Evolutionary conservation across 129 eudicot species (phyloP).

Genomic region (Dittrichia graveolens): DNA sequence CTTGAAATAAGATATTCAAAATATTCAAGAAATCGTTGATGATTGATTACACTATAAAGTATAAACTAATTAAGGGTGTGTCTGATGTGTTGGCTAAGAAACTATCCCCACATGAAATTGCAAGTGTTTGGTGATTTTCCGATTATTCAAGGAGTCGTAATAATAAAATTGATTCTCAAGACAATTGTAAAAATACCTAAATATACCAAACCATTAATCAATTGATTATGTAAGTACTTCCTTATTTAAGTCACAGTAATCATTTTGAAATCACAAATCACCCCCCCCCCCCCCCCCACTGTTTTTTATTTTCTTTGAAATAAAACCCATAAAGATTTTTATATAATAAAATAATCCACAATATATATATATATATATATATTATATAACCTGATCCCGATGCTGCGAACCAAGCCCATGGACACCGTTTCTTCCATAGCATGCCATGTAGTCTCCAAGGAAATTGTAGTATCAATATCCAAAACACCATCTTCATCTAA

Average conservation of each 20-base stretch:
- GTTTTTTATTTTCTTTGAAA: not conserved
- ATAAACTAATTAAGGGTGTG: no score
- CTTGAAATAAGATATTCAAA: not conserved
- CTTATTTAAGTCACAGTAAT: not conserved
- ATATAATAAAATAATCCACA: not conserved
- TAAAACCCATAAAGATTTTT: not conserved
- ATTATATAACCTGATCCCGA: conserved; percentile 80
- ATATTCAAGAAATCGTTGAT: not conserved
- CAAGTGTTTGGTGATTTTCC: no score
- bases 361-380: no score
- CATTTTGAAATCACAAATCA: not conserved
- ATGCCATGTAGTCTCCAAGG: conserved; percentile 92
- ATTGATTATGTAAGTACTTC: no score
- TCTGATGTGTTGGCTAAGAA: no score
- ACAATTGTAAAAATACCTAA: no score
- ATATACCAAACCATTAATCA: no score
- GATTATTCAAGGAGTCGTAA: no score
- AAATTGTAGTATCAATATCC: conserved; percentile 74
- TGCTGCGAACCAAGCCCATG: conserved; percentile 81
- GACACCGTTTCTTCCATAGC: conserved; percentile 89
- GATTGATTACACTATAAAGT: not conserved
- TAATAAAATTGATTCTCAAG: no score
- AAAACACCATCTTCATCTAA: conserved; percentile 81
- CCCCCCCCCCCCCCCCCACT: not conserved
- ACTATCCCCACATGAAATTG: no score